Evolutionary conservation across 2,329 filamentous ascomycete species (phyloP), one percentile per base, ranked within the genome.

Genomic region (Parafenestella ontariensis): DNA sequence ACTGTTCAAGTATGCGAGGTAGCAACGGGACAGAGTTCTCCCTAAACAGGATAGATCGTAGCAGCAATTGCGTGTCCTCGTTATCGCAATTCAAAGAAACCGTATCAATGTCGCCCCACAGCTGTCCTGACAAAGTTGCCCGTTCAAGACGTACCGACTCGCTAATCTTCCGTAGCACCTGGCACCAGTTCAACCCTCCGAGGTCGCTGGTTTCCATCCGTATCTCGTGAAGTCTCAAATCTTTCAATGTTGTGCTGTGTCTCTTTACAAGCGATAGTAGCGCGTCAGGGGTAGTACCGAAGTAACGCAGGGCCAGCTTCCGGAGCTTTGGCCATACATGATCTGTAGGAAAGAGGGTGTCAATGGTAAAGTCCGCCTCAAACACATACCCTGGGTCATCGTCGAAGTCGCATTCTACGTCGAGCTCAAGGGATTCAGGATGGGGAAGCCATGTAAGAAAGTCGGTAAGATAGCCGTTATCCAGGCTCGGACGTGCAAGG

Each of bases 221-320:
- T 1, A 56, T 48, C 10, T 44, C 39, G 11, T 55, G 36, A 5
- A 64, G 49, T 33, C 47, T 52, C 42, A 65, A 29, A 15, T 57
- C 47, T 6, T 36, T 56, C 15, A 64, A 42, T 1, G 56, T 64
- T 3, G 50, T 50, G 8, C 40, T 37, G 13, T 64, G 56, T 28
- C 51, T 37, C 11, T 11, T 9, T 2, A 62, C 11, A 7, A 64
- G 37, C 3, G 51, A 48, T 7, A 55, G 3, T 11, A 64, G 23
- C 1, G 34, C 44, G 1, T 52, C 26, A 0, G 49, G 31, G 2
- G 36, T 56, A 2, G 61, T 45, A 13, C 34, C 42, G 23, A 61
- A 42, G n/a, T 53, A 20, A n/a, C n/a, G 11, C 7, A 59, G 21
- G 9, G 53, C 56, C 17, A 60, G 15, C 24, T 56, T 60, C 10